These are phyloP conservation scores for Taxillus chinensis DNA, from an alignment of 164 flowering plant species.

Conservation along the genomic window DNA sequence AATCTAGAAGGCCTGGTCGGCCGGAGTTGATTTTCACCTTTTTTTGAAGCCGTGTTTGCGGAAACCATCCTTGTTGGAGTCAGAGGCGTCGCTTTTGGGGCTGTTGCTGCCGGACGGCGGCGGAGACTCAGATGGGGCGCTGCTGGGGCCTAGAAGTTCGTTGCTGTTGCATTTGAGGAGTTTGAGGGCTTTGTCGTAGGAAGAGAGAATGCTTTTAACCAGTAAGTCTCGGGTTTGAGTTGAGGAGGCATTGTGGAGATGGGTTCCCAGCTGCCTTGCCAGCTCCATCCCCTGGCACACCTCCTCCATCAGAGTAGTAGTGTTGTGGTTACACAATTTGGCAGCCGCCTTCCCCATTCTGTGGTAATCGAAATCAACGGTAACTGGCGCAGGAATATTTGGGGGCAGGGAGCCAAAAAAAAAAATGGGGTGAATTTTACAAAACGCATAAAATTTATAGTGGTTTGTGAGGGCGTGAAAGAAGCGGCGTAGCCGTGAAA, in stretches of 20 bases:
- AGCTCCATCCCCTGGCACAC: slow-evolving; percentile 34
- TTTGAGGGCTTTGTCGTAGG: slow-evolving; percentile 35
- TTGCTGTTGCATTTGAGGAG: slow-evolving; percentile 13
- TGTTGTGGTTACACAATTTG: slow-evolving; percentile 7
- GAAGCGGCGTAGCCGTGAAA: too few relatives aligned
- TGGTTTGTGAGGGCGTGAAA: too few relatives aligned
- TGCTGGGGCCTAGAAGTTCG: not conserved
- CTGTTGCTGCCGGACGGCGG: slow-evolving; percentile 10
- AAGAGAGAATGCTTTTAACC: slow-evolving; percentile 24
- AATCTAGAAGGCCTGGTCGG: too few relatives aligned
- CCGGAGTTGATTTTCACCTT: slow-evolving; percentile 17
- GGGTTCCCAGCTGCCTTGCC: slow-evolving; percentile 24
- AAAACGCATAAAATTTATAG: too few relatives aligned
- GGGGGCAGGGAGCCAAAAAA: too few relatives aligned
- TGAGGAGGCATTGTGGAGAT: slow-evolving; percentile 22
- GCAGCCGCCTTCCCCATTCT: too few relatives aligned
- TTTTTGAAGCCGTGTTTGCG: slow-evolving; percentile 23
- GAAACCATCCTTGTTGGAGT: slow-evolving; percentile 6
- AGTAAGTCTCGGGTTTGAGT: slow-evolving; percentile 12
- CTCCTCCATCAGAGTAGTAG: slow-evolving; percentile 22
- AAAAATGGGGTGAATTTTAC: too few relatives aligned
- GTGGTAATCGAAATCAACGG: too few relatives aligned
- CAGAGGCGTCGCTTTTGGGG: slow-evolving; percentile 20
- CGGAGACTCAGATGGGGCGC: slow-evolving; percentile 5
- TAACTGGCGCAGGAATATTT: too few relatives aligned